These are phyloP conservation scores for Drosera spatulata DNA, from an alignment of 179 eudicot genomes.

Conservation along the genomic window DNA sequence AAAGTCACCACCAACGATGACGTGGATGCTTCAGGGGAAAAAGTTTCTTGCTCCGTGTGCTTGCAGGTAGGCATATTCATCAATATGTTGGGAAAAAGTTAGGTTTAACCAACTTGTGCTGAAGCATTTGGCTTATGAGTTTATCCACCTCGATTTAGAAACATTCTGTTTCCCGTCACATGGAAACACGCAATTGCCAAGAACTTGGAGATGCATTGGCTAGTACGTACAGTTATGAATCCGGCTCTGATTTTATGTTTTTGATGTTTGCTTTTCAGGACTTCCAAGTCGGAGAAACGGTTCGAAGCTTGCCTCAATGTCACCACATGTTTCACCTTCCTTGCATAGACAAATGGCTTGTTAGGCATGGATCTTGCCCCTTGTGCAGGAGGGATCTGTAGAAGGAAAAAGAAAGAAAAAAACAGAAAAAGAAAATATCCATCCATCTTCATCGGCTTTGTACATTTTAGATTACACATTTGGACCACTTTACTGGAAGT, in stretches of 20 bases:
- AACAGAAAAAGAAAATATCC: background rate
- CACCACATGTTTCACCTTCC: too few relatives aligned
- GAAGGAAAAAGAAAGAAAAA: too few relatives aligned
- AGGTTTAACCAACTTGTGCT: background rate
- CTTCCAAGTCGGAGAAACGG: conserved; percentile 25
- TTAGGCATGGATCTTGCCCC: conserved; percentile 88
- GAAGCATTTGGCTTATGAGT: background rate
- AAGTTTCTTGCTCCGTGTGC: conserved; percentile 86
- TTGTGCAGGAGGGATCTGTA: conserved; percentile 82
- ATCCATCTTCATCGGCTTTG: background rate
- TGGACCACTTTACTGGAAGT: background rate
- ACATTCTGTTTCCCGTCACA: background rate
- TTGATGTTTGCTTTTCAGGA: conserved; percentile 91
- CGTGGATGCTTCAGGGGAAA: conserved; percentile 78
- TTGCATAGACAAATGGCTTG: conserved; percentile 36
- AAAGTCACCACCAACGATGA: conserved; percentile 44
- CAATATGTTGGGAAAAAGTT: background rate
- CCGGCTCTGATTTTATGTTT: conserved; percentile 80
- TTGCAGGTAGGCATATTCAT: conserved; percentile 52
- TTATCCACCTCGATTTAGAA: background rate
- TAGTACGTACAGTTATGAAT: background rate
- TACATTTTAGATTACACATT: background rate
- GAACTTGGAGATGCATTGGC: background rate
- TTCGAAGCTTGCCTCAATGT: too few relatives aligned
- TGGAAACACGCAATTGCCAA: background rate